A percentile compares a stretch with the other conserved stretches of the same genome.
Conservation (phyloP, 371 early-diverging fungal species). For the Mortierella sp. region DNA sequence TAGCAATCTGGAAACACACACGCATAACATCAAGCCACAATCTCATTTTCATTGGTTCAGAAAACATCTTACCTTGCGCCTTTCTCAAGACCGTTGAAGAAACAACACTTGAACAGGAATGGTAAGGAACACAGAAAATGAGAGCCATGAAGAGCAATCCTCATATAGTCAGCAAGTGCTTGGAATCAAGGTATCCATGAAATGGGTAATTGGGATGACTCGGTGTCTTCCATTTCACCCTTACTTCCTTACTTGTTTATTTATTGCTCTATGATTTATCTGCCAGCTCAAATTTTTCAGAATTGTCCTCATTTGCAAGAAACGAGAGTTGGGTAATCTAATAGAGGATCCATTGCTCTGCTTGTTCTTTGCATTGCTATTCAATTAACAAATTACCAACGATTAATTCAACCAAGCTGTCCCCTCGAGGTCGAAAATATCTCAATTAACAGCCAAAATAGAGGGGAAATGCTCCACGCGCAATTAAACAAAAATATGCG, state of each 20-base stretch:
- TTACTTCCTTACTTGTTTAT: conserved; percentile 2
- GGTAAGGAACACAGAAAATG: background rate
- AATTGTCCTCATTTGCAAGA: too few relatives aligned
- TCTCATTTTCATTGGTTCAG: background rate
- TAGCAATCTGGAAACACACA: background rate
- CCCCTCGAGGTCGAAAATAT: too few relatives aligned
- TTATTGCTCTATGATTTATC: background rate
- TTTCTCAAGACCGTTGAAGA: background rate
- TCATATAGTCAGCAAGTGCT: background rate
- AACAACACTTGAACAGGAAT: background rate
- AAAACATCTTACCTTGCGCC: background rate
- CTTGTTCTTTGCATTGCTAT: too few relatives aligned
- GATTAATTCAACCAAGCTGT: too few relatives aligned
- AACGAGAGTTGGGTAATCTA: too few relatives aligned
- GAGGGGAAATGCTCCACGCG: too few relatives aligned
- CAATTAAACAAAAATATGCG: too few relatives aligned
- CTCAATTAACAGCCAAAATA: too few relatives aligned
- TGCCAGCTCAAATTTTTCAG: background rate
- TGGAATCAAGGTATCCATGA: conserved; percentile 1
- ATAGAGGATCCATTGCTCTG: too few relatives aligned
- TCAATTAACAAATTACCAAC: too few relatives aligned
- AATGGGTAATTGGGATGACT: background rate
- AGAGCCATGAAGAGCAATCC: conserved; percentile 1
- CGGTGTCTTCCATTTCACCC: background rate
- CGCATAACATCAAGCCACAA: background rate